Evolutionary conservation across 2,329 filamentous ascomycete species (phyloP).

Genomic region (Periconia sp.): DNA sequence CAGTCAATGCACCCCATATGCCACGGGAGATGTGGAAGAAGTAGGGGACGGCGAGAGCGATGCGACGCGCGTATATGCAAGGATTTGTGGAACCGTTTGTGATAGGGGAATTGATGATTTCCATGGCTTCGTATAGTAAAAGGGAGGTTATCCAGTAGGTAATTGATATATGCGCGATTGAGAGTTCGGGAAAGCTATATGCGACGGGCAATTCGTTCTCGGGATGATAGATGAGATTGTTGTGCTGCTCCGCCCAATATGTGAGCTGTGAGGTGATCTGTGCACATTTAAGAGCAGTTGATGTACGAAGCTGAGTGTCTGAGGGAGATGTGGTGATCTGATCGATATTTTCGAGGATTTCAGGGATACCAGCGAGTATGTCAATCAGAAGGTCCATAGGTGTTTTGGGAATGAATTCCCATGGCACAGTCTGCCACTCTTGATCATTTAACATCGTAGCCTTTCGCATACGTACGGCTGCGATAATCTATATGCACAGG

Average conservation of each 20-base stretch:
- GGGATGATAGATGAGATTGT: constrained; percentile 18
- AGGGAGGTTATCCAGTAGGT: constrained; percentile 33
- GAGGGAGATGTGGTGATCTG: constrained; percentile 9
- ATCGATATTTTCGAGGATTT: constrained; percentile 38
- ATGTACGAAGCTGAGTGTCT: constrained; percentile 10
- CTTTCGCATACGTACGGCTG: constrained; percentile 44
- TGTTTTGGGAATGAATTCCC: constrained; percentile 37
- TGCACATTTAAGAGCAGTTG: constrained; percentile 23
- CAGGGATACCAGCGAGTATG: constrained; percentile 38
- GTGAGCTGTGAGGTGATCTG: constrained; percentile 25
- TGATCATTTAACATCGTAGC: constrained; percentile 34
- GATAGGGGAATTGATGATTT: constrained; percentile 7
- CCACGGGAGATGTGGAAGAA: constrained; percentile 31
- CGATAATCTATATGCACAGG: constrained; percentile 21
- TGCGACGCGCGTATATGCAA: constrained; percentile 29
- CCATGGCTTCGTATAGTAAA: constrained; percentile 22
- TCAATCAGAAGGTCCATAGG: constrained; percentile 44
- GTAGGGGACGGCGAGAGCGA: constrained; percentile 27
- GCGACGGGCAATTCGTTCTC: constrained; percentile 13
- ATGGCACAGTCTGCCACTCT: constrained; percentile 46
- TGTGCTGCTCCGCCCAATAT: constrained; percentile 21
- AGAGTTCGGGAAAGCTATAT: constrained; percentile 21
- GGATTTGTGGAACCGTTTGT: constrained; percentile 23
- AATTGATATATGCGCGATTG: constrained; percentile 23
- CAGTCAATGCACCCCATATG: constrained; percentile 21